Evolutionary conservation across 1,284 basidiomycete species (phyloP).

Genomic region (Marasmius tenuissimus): DNA sequence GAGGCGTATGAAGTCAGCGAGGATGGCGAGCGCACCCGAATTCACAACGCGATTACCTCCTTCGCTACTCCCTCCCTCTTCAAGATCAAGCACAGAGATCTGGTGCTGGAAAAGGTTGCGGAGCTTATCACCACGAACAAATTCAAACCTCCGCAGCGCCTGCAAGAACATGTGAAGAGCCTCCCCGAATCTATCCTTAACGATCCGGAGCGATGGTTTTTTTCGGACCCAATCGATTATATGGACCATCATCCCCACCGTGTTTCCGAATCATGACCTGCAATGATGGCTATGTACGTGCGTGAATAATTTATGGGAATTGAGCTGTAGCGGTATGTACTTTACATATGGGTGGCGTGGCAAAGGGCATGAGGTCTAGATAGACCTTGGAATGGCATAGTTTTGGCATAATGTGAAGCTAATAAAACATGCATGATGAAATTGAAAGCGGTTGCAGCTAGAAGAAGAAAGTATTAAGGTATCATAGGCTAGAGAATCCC

Average conservation of each 20-base stretch:
- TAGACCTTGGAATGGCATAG: neutral
- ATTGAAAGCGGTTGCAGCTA: neutral
- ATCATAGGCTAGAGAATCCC: neutral
- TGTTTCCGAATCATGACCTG: neutral
- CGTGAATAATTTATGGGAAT: neutral
- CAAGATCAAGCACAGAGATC: conserved; percentile 6
- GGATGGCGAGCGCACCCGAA: conserved; percentile 4
- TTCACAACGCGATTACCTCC: conserved; percentile 13
- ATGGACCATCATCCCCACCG: too few relatives aligned
- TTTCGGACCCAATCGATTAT: too few relatives aligned
- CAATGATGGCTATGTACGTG: neutral
- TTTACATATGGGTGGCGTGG: neutral
- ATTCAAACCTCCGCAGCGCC: neutral
- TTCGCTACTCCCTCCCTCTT: conserved; percentile 10
- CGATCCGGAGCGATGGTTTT: too few relatives aligned
- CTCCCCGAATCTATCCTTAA: too few relatives aligned
- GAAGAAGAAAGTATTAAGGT: neutral
- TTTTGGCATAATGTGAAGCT: neutral
- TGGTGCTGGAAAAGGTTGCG: conserved; percentile 7
- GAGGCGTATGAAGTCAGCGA: conserved; percentile 9
- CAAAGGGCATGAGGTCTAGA: neutral
- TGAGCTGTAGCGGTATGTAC: neutral
- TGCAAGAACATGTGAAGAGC: too few relatives aligned
- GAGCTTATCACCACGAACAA: neutral
- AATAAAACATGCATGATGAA: neutral